Percentiles rank a stretch among this genome's conserved stretches.
Conservation (phyloP, 2,329 filamentous ascomycete species). For the Cladosporium cucumerinum region DNA sequence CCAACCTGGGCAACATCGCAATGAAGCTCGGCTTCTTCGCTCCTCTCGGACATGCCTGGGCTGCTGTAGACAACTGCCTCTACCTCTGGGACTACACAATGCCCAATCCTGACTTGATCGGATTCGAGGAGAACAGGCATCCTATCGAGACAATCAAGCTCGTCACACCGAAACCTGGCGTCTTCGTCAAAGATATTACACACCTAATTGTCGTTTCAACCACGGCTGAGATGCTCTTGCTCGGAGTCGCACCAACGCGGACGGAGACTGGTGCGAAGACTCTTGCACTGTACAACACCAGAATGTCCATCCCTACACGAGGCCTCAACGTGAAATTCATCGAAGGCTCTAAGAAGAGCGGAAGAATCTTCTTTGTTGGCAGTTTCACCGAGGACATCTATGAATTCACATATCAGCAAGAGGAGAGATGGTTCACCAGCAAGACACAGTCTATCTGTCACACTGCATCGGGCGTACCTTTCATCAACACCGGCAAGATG, state of each 20-base stretch:
- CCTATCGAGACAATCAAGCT: slow-evolving; percentile 90
- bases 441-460: slow-evolving; percentile 70
- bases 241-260: slow-evolving; percentile 72
- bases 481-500: slow-evolving; percentile 20
- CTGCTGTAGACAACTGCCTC: slow-evolving; percentile 89
- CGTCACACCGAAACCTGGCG: slow-evolving; percentile 76
- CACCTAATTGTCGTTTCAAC: slow-evolving; percentile 89
- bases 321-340: slow-evolving; percentile 71
- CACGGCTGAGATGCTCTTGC: slow-evolving; percentile 74
- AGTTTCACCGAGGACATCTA: slow-evolving; percentile 79
- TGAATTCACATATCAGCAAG: slow-evolving; percentile 93
- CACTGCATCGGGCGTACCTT: slow-evolving; percentile 47
- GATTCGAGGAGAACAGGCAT: slow-evolving; percentile 84
- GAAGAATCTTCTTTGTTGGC: slow-evolving; percentile 90
- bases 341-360: slow-evolving; percentile 70
- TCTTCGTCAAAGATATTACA: slow-evolving; percentile 82
- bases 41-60: slow-evolving; percentile 91
- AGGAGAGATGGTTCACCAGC: slow-evolving; percentile 93
- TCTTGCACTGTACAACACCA: slow-evolving; percentile 81
- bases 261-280: slow-evolving; percentile 65
- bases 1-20: slow-evolving; percentile 79
- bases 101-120: slow-evolving; percentile 84
- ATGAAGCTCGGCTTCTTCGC: slow-evolving; percentile 96
- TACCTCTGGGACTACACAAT: slow-evolving; percentile 98
- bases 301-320: slow-evolving; percentile 74